Base-by-base conservation (phyloP, 345 rosid genomes). In the Laguncularia racemosa region DNA sequence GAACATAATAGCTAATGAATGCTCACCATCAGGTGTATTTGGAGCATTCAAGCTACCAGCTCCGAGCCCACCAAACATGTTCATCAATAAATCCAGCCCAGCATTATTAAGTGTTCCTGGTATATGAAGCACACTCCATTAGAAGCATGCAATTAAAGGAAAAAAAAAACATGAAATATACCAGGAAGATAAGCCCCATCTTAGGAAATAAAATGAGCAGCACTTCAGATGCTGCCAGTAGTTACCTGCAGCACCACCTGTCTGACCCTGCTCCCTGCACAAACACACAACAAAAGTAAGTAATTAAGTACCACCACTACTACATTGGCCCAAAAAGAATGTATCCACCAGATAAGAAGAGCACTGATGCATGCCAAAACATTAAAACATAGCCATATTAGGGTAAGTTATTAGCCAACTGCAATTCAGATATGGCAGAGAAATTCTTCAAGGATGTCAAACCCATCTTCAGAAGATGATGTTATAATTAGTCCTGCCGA, bases 61-160 rank as follows among this genome's bases (percentile, higher is more conserved):
- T 51, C 90, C 92, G 57, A 88, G 96, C 57, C 79, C 78, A 46
- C 96, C 88, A 76, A 89, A 86, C 97, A 89, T 84, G 73, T 79
- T 86, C 97, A 86, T 86, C 83, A 89, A 73, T 58, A 83, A 63
- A 28, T 82, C 97, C 71, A 89, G 56, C 43, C 84, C 81, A 16
- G 58, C 56, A 53, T 66, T 75, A 66, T 80, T 81, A 2, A 64
- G 71, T 7, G 70, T 61, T 67, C 74, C 81, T 83, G 57, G 18
- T 26, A 58, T 44, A 58, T 57, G 40, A 44, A 59, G 58, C 61
- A 58, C 28, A 48, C 52, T 13, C 21, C 46, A 38, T 38, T n/a
- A 53, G 47, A 48, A 51, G 54, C 46, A 48, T 46, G 54, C 57
- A 58, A 48, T 47, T 12, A 3, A n/a, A n/a, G n/a, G n/a, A n/a